Percentiles rank a stretch among this genome's conserved stretches.
Evolutionary conservation across 1,139 yeast species (phyloP).

Genomic region (Suhomyces wounanorum): DNA sequence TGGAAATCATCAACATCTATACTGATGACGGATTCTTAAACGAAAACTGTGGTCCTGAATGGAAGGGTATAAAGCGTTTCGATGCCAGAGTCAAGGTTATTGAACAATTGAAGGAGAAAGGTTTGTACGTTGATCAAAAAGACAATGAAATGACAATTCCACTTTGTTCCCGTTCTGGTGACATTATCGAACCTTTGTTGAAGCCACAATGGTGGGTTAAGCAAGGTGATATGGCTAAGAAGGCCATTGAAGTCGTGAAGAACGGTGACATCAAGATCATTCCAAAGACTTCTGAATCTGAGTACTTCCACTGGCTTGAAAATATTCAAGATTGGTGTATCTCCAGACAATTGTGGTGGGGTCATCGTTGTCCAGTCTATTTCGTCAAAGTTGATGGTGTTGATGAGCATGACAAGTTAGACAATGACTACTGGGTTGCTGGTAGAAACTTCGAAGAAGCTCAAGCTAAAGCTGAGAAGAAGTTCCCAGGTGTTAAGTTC

Average conservation of each 20-base stretch:
- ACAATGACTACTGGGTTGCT: slow-evolving; percentile 85
- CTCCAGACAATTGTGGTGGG: slow-evolving; percentile 99
- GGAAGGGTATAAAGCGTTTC: slow-evolving; percentile 88
- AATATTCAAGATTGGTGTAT: slow-evolving; percentile 99
- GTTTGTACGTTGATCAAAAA: slow-evolving; percentile 76
- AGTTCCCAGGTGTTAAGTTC: slow-evolving; percentile 70
- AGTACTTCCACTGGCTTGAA: slow-evolving; percentile 94
- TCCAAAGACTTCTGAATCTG: slow-evolving; percentile 90
- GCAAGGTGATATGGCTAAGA: slow-evolving; percentile 86
- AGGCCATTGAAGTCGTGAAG: slow-evolving; percentile 83
- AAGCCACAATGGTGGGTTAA: slow-evolving; percentile 99
- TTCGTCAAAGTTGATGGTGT: slow-evolving; percentile 80
- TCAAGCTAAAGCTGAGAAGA: slow-evolving; percentile 69
- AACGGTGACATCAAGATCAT: slow-evolving; percentile 77
- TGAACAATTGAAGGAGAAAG: slow-evolving; percentile 73
- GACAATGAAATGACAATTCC: slow-evolving; percentile 97
- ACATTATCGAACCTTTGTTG: slow-evolving; percentile 90
- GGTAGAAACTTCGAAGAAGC: slow-evolving; percentile 87
- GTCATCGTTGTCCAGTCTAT: slow-evolving; percentile 97
- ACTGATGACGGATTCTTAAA: slow-evolving; percentile 92
- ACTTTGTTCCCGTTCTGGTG: slow-evolving; percentile 93
- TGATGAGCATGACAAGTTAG: slow-evolving; percentile 52
- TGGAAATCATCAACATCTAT: slow-evolving; percentile 85
- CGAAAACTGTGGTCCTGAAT: slow-evolving; percentile 86
- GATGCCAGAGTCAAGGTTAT: slow-evolving; percentile 90